Conservation (phyloP, 2,329 filamentous ascomycete genomes). For the Epichloe scottii region DNA sequence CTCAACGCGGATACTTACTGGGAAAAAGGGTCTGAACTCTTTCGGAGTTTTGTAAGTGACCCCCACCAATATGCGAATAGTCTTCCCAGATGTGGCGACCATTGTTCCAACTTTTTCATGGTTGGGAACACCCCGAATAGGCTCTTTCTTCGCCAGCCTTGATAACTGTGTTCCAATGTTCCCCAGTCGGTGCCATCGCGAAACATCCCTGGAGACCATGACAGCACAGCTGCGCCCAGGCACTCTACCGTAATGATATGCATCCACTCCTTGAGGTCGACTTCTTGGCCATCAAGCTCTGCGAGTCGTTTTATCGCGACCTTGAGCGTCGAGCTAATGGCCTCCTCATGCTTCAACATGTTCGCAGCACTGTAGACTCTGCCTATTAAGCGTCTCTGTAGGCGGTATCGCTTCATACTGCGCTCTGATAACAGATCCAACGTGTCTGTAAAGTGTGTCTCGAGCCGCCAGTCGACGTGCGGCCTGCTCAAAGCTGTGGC, state of each 20-base stretch:
- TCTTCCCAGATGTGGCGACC: slow-evolving; percentile 24
- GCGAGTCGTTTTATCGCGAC: slow-evolving; percentile 23
- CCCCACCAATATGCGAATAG: slow-evolving; percentile 31
- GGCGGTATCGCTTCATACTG: slow-evolving; percentile 31
- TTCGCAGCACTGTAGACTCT: slow-evolving; percentile 32
- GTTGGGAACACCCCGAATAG: slow-evolving; percentile 38
- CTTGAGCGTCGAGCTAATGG: slow-evolving; percentile 28
- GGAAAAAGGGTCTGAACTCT: slow-evolving; percentile 36
- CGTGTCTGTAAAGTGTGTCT: slow-evolving; percentile 26
- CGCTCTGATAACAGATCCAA: slow-evolving; percentile 39
- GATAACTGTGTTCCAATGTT: slow-evolving; percentile 35
- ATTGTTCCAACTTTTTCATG: slow-evolving; percentile 25
- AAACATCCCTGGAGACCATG: slow-evolving; percentile 39
- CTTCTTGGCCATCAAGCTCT: slow-evolving; percentile 22
- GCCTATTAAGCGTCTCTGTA: slow-evolving; percentile 36
- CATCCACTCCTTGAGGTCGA: slow-evolving; percentile 44
- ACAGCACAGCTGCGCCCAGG: slow-evolving; percentile 35
- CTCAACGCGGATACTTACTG: slow-evolving; percentile 22
- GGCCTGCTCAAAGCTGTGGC: slow-evolving; percentile 18
- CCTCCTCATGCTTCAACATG: slow-evolving; percentile 27
- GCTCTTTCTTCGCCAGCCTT: slow-evolving; percentile 38
- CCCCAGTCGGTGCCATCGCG: slow-evolving; percentile 30
- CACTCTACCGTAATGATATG: slow-evolving; percentile 42
- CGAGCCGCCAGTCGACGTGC: slow-evolving; percentile 24
- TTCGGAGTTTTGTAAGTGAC: slow-evolving; percentile 31